Base-by-base conservation (phyloP, 495 filamentous ascomycete genomes). In the Evernia prunastri region DNA sequence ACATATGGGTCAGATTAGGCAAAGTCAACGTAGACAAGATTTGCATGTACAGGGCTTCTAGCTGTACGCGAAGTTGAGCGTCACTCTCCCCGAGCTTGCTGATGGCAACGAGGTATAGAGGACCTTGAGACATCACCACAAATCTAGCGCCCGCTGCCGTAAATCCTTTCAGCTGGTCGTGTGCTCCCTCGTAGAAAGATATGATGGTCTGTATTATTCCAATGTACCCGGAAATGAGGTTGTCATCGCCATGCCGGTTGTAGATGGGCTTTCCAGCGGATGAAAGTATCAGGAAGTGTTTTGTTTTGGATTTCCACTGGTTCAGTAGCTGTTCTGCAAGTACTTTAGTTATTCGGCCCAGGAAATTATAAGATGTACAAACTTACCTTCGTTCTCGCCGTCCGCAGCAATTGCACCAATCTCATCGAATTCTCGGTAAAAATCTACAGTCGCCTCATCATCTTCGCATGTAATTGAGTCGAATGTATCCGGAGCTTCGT, bases 191-290 rank as follows among this genome's bases (percentile, higher is more conserved):
- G 70, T 95, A 97, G 76, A 96, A 97, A 6, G 95, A 96, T 59
- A 99, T 95, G 70, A 97, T 93, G 58, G 95, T 97, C 68, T 97
- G 95, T 11, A 96, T 88, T 20, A 97, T 86, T n/a, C 95, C 95
- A 76, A 96, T 92, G 70, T 93, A 96, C 42, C 87, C 86, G 57
- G 91, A 96, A 67, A 97, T 88, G 42, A 97, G 76, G 25, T 87
- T 85, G 65, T 95, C 83, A 66, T 96, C 91, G 31, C 95, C 95
- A 72, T 99, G 91, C 62, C 95, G 82, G 63, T 90, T 96, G 75
- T 91, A 99, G 43, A 99, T 93, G 7, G 95, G 95, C 72, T 99
- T 99, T n/a, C 95, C 95, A 37, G 95, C 94, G 15, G 90, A 91
- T 3, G 95, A 97, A 0, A 99, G 79, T 69, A 99, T 96, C 68